Base-by-base conservation (phyloP, 1,284 basidiomycete genomes). In the Testicularia cyperi region DNA sequence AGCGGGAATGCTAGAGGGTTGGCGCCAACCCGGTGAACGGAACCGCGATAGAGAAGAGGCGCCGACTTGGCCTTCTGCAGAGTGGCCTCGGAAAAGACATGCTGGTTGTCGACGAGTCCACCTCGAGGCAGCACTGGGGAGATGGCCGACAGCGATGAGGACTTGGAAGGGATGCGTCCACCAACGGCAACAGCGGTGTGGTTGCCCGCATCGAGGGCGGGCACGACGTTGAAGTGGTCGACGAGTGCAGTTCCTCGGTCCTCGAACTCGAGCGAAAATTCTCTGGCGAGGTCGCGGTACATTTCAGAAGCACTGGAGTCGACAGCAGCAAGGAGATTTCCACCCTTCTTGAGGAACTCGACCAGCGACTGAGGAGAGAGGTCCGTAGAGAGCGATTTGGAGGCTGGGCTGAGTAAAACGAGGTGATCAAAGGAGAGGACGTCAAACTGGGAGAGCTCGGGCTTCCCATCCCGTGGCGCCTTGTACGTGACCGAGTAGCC, bases 1-100 rank as follows among this genome's bases (percentile, higher is more conserved):
- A 97, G 83, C 9, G 90, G 87, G 16, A 94, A 82, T 12, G 92
- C 80, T 25, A 88, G 82, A 1, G 94, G 92, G 72, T 87, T 92
- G 64, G 80, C 82, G 2, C 85, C 85, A n/a, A 88, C 78, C 1
- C 84, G 82, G 70, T 89, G 86, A 0, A 86, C 84, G 2, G 84
- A 79, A 10, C 91, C 88, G 24, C 86, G 40, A 80, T 88, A 95
- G 80, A 90, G 85, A 15, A 82, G 61, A 0, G 79, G 76, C 1
- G 75, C 67, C 20, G 71, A 24, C 82, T 82, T 1, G 80, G 57
- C 6, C 78, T 78, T 55, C 78, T 78, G 1, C 81, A 80, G 78
- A 0, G 85, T 72, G 30, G 55, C 54, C 16, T 42, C 32, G 18
- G 46, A 65, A 18, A 70, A 72, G 16, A 68, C 55, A 39, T 48